Base-by-base conservation (phyloP, 306 rosid genomes). In the Citrullus colocynthis region DNA sequence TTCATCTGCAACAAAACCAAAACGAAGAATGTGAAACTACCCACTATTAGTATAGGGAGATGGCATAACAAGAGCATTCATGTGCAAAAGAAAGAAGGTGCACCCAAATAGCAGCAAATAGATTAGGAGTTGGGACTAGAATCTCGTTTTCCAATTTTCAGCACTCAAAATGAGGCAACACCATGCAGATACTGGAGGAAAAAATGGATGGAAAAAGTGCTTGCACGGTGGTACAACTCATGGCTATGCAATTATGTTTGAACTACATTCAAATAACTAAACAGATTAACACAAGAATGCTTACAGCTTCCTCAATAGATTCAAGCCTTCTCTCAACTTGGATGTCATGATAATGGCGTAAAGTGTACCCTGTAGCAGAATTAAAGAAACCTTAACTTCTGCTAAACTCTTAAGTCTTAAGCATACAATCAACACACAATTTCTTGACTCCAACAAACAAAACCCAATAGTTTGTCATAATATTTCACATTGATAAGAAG, bases 261-360 rank as follows among this genome's bases (percentile, higher is more conserved):
- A 18, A 62, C 44, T 45, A 34, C 36, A 20, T 45, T n/a, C 36
- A 30, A 62, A 14, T 11, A 32, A 41, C 49, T 45, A 56, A 21
- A 80, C 11, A 6, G 32, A 75, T 63, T 11, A 49, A 55, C 9
- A 24, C 18, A 28, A 73, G 14, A 17, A 34, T 64, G 59, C 83
- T 88, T 79, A 95, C 99, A 79, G 85, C 90, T 63, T 82, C 75
- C 84, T 95, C 99, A 48, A 95, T 95, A 20, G 99, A 90, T 82
- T 86, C 88, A 44, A 95, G 97, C 87, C 99, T 88, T 82, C 83
- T 86, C 76, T 92, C 90, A 78, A 95, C 92, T 85, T 65, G 89
- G 24, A 76, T 41, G 0, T 92, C 90, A 82, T 91, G 99, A 2
- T 84, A 57, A 80, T 91, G 93, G 7, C 99, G 99, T 82, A 95